A percentile compares a stretch with the other conserved stretches of the same genome.
Conservation (phyloP, 768 basidiomycete species). For the Tylopilus intermedius region DNA sequence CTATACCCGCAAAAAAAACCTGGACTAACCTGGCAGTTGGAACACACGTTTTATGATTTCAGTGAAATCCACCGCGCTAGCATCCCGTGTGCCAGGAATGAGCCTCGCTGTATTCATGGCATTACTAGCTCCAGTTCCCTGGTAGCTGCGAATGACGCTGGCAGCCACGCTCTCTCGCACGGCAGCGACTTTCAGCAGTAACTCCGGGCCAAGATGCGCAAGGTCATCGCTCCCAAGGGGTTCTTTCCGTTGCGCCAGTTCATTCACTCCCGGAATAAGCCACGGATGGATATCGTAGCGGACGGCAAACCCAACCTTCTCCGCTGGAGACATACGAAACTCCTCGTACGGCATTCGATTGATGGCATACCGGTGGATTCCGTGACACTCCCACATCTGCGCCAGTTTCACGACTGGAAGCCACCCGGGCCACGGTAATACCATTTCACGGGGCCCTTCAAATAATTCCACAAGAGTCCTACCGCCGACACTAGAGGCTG, state of each 20-base stretch:
- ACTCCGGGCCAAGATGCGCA: slow-evolving; percentile 12
- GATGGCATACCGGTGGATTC: slow-evolving; percentile 29
- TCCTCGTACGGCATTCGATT: slow-evolving; percentile 21
- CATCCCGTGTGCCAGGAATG: slow-evolving; percentile 1
- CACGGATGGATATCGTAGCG: slow-evolving; percentile 32
- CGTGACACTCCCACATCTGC: slow-evolving; percentile 35
- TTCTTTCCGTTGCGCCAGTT: slow-evolving; percentile 16
- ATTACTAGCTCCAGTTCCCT: no score
- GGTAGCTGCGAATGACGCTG: not conserved
- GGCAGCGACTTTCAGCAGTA: slow-evolving; percentile 17
- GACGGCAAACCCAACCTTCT: slow-evolving; percentile 30
- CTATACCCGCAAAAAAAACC: no score
- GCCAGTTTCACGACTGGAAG: slow-evolving; percentile 36
- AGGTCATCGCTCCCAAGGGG: slow-evolving; percentile 17
- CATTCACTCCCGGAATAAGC: slow-evolving; percentile 28
- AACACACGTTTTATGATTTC: slow-evolving; percentile 8
- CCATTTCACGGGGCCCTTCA: not conserved
- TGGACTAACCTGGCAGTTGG: slow-evolving; percentile 4
- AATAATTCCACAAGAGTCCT: not conserved
- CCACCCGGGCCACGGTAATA: slow-evolving; percentile 25
- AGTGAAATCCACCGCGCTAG: slow-evolving; percentile 13
- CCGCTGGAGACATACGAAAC: slow-evolving; percentile 9
- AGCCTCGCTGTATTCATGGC: no score
- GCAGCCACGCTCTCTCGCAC: slow-evolving; percentile 17
- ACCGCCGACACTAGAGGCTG: not conserved